These are phyloP conservation scores for Apiospora sp. DNA, from an alignment of 2,329 filamentous ascomycete genomes.

Conservation along the genomic window DNA sequence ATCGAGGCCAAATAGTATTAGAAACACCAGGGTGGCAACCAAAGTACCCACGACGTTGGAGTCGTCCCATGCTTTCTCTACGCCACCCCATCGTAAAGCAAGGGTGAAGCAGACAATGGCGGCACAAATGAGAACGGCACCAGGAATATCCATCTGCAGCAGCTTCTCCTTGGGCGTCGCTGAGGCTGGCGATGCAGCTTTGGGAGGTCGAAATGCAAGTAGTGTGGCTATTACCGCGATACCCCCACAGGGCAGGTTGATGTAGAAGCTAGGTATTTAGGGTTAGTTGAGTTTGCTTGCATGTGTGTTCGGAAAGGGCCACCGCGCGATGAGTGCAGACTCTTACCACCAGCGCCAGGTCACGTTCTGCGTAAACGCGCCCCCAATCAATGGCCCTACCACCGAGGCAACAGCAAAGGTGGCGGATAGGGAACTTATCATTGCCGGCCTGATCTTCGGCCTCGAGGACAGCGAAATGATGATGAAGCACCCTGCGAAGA, in stretches of 20 bases:
- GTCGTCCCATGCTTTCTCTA: constrained; percentile 58
- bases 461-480: constrained; percentile 44
- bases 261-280: constrained; percentile 37
- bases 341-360: constrained; percentile 37
- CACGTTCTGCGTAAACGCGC: constrained; percentile 39
- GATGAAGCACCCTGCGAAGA: constrained; percentile 44
- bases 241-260: constrained; percentile 40
- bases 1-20: constrained; percentile 55
- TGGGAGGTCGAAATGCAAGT: constrained; percentile 37
- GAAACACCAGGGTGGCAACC: constrained; percentile 55
- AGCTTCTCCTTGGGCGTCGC: constrained; percentile 30
- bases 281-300: no score
- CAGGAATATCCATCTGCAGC: constrained; percentile 53
- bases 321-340: no score
- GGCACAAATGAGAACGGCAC: constrained; percentile 58
- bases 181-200: constrained; percentile 29
- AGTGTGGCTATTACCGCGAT: constrained; percentile 29
- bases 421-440: constrained; percentile 46
- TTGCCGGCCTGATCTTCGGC: constrained; percentile 47
- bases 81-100: constrained; percentile 65
- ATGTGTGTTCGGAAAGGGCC: no score
- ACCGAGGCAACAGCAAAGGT: constrained; percentile 48
- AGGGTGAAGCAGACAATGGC: constrained; percentile 61
- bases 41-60: constrained; percentile 59
- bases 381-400: constrained; percentile 37